Evolutionary conservation across 225 moss, liverwort and hornwort genomes (phyloP).

Genomic region (Polytrichum commune): DNA sequence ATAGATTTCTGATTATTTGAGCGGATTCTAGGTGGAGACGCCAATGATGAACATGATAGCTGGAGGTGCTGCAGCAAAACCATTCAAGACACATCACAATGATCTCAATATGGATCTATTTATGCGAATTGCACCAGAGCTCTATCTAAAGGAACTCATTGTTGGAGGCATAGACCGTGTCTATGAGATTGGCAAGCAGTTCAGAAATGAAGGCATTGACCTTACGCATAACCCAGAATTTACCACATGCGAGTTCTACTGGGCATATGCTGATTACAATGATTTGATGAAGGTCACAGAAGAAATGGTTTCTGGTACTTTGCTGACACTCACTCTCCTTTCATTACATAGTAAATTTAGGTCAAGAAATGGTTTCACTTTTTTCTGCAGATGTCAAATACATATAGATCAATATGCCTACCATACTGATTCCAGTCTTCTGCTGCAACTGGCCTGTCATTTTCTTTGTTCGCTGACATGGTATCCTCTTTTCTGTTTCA

Average conservation of each 20-base stretch:
- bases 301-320: constrained; percentile 76
- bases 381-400: no score
- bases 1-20: not conserved
- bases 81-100: constrained; percentile 93
- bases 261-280: constrained; percentile 94
- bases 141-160: constrained; percentile 79
- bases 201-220: constrained; percentile 93
- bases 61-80: constrained; percentile 93
- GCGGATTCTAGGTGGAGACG: constrained; percentile 69
- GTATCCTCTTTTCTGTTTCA: no score
- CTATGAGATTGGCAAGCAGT: constrained; percentile 96
- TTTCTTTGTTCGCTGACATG: no score
- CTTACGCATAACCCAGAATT: constrained; percentile 98
- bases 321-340: no score
- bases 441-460: no score
- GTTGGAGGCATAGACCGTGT: constrained; percentile 95
- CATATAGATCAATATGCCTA: no score
- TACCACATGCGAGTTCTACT: constrained; percentile 94
- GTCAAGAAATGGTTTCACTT: no score
- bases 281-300: constrained; percentile 89
- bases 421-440: no score
- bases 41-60: constrained; percentile 99
- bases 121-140: constrained; percentile 94
- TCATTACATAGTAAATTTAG: no score
- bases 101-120: constrained; percentile 85